Base-by-base conservation (phyloP, 164 flowering plant genomes). In the Sedum album region DNA sequence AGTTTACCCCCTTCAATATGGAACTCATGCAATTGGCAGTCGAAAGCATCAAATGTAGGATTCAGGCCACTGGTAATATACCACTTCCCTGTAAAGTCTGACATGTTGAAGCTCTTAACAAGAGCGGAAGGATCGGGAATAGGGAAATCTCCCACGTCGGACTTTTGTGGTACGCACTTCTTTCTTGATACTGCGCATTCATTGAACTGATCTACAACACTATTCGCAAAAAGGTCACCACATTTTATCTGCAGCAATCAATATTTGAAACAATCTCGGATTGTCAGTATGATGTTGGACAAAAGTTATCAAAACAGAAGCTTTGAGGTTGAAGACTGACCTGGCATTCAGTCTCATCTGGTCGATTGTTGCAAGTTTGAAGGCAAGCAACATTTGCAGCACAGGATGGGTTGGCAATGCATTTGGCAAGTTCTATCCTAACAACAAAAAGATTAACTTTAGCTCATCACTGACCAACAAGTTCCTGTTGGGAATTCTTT, bases 331-430 rank as follows among this genome's bases (percentile, higher is more conserved):
- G 31, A 17, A 25, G 31, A 55, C 31, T 25, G 74, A 89, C 98
- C 93, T 91, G 97, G 80, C 98, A 94, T 73, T 91, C 97, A 0
- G 91, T 89, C 74, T 94, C 97, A 74, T 94, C 96, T 11, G 97
- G 97, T 62, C 93, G 82, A 70, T 94, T 83, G 68, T 91, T 94
- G 77, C 98, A 94, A 25, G 98, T 94, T 70, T 94, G 93, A 39
- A 94, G 88, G 76, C 98, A 94, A 72, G 98, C 98, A 73, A 94
- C 72, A 76, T 91, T 94, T 63, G 97, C 96, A 57, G 98, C 98
- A 82, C 98, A 94, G 70, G 88, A 78, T 66, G 98, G 98, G 74
- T 91, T 91, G 51, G 88, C 74, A 38, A 94, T 86, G 82, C 98
- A 94, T 82, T 91, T 89, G 31, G 89, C 96, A 69, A 94, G 80